Percentiles rank a stretch among this genome's conserved stretches.
Conservation (phyloP, 352 stramenopile species). For the Phytophthora uliginosa region DNA sequence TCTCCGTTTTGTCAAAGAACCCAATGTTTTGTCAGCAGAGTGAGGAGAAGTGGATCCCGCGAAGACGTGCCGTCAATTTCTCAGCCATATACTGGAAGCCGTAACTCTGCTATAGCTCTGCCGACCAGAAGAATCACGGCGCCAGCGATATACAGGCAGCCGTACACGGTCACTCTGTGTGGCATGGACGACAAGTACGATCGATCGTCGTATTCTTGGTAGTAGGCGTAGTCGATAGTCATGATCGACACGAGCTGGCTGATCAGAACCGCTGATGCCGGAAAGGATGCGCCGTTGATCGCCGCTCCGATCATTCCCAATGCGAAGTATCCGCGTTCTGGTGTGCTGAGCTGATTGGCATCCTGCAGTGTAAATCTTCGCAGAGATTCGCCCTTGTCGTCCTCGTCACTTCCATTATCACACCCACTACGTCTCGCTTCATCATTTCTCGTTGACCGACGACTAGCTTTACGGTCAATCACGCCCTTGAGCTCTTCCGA, state of each 20-base stretch:
- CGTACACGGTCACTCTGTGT: slow-evolving; percentile 41
- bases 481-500: not conserved
- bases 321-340: slow-evolving; percentile 31
- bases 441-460: not conserved
- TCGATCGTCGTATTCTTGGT: slow-evolving; percentile 22
- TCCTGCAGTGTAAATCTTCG: not conserved
- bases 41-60: slow-evolving; percentile 59
- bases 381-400: not conserved
- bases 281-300: slow-evolving; percentile 31
- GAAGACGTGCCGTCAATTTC: slow-evolving; percentile 58
- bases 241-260: slow-evolving; percentile 38
- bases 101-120: slow-evolving; percentile 44
- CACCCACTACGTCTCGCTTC: not conserved
- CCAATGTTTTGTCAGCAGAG: slow-evolving; percentile 59
- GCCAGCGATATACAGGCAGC: slow-evolving; percentile 49
- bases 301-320: slow-evolving; percentile 28
- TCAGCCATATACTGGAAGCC: slow-evolving; percentile 62
- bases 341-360: slow-evolving; percentile 25
- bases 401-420: not conserved
- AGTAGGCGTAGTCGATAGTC: slow-evolving; percentile 43
- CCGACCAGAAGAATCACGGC: slow-evolving; percentile 37
- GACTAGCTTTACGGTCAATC: not conserved
- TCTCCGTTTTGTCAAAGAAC: slow-evolving; percentile 46
- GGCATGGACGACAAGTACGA: slow-evolving; percentile 38
- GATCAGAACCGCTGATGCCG: slow-evolving; percentile 32